phyloP scores from a whole-genome alignment of 2,329 filamentous ascomycete species.

The Clonostachys rosea region DNA sequence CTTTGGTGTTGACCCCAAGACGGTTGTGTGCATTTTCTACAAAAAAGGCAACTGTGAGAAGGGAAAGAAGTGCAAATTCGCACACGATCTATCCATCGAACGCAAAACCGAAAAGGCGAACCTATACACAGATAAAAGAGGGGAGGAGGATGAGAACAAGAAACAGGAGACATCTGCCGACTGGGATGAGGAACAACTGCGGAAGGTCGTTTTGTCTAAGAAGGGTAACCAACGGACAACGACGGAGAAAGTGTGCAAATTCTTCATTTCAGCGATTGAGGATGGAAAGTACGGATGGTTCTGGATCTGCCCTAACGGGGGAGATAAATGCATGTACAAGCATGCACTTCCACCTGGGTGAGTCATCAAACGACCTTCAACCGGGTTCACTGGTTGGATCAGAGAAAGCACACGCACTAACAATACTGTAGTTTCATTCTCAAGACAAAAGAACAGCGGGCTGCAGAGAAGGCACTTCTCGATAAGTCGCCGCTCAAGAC shows the following conservation, averaged over 20 bases:
- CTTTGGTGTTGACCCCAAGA: slow-evolving; percentile 97
- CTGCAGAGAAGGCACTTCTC: slow-evolving; percentile 90
- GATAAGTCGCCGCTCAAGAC: slow-evolving; percentile 95
- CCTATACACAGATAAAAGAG: slow-evolving; percentile 80
- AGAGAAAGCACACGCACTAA: slow-evolving; percentile 12
- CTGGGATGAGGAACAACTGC: slow-evolving; percentile 96
- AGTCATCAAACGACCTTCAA: slow-evolving; percentile 26
- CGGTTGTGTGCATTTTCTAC: slow-evolving; percentile 91
- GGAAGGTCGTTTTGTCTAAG: slow-evolving; percentile 87
- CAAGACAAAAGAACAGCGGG: slow-evolving; percentile 96
- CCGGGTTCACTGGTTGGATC: slow-evolving; percentile 3
- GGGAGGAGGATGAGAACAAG: slow-evolving; percentile 62
- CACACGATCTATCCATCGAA: slow-evolving; percentile 84
- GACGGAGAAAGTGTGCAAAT: slow-evolving; percentile 99
- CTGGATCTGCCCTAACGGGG: slow-evolving; percentile 95
- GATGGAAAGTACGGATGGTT: slow-evolving; percentile 99
- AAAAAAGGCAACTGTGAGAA: slow-evolving; percentile 98
- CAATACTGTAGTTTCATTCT: slow-evolving; percentile 69
- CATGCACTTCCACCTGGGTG: slow-evolving; percentile 93
- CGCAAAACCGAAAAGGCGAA: slow-evolving; percentile 90
- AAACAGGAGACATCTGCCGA: slow-evolving; percentile 90
- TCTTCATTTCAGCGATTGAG: slow-evolving; percentile 93
- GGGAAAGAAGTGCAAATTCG: slow-evolving; percentile 96
- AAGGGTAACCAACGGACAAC: slow-evolving; percentile 94
- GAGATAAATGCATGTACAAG: slow-evolving; percentile 97